Base-by-base conservation (phyloP, 352 stramenopile genomes). In the Phytophthora macrochlamydospora region DNA sequence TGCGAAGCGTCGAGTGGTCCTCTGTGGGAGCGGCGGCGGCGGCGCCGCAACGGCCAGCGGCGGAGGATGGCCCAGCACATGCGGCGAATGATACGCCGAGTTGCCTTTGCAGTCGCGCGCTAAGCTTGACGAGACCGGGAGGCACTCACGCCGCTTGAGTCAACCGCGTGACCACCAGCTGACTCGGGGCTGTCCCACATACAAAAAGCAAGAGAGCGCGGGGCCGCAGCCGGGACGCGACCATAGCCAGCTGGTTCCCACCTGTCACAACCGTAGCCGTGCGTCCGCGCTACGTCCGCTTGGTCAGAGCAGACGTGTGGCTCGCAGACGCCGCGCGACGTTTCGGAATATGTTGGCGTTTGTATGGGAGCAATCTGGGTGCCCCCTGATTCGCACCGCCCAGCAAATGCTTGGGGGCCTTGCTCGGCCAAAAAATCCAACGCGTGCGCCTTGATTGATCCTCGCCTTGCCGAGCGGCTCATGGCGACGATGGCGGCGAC, bases 211-310 rank as follows among this genome's bases (percentile, higher is more conserved):
- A 59, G 57, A 55, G 18, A 24, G 18, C 18, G 18, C 18, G 18
- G 18, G 18, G 18, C 18, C 18, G 18, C 18, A 24, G 18, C 18
- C 18, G 18, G 18, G 14, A 55, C 8, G 24, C 13, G 6, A 30
- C 13, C 18, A 2, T 12, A 0, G 18, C 29, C 62, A 75, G 66
- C 66, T 78, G 66, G 46, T 64, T 42, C 14, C 1, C 28, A 65
- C 28, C 61, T 75, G 62, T 78, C 71, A 75, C 54, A 53, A 75
- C 32, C 50, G 71, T 75, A 33, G 48, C 59, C 49, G 30, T 6
- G 30, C 4, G 42, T 12, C 40, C 40, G 44, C 56, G 75, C 28
- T 78, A 59, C 29, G 31, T 32, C 7, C 30, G 37, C 18, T 32
- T 35, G 18, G 50, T 56, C 50, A 56, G 48, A 28, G 50, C 50